Evolutionary conservation across 441 rosid genomes (phyloP).

Genomic region (Macaranga tanarius): DNA sequence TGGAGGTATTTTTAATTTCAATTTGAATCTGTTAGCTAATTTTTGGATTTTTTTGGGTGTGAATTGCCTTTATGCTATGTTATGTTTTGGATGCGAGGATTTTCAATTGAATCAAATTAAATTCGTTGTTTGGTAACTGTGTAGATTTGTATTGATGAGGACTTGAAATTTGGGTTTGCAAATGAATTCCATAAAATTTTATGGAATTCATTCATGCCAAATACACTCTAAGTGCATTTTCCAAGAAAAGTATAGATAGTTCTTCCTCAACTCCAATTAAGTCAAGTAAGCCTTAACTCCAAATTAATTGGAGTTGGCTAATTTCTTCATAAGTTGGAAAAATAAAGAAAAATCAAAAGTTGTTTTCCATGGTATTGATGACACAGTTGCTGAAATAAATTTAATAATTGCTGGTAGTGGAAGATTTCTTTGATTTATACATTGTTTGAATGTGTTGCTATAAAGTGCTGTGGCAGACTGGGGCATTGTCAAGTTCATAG

Average conservation of each 20-base stretch:
- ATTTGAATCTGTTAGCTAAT: background rate
- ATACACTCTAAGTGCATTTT: too few species aligned
- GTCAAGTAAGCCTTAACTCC: too few species aligned
- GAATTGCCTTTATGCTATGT: background rate
- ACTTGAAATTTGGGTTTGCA: too few species aligned
- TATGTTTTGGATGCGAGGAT: too few species aligned
- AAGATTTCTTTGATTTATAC: background rate
- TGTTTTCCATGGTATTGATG: background rate
- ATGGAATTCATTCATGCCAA: too few species aligned
- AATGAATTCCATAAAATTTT: too few species aligned
- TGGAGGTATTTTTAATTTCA: conserved; percentile 64
- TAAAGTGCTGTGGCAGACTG: background rate
- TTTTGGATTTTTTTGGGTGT: background rate
- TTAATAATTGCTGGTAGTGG: background rate
- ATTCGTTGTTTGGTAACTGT: too few species aligned
- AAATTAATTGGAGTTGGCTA: too few species aligned
- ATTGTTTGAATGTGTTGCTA: background rate
- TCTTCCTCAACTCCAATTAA: too few species aligned
- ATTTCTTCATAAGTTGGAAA: background rate
- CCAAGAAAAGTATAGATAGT: too few species aligned
- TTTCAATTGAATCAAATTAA: too few species aligned
- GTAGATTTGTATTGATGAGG: too few species aligned
- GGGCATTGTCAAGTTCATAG: background rate
- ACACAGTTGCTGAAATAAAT: background rate
- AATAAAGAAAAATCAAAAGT: background rate